These are phyloP conservation scores for Lactifluus piperatus DNA, from an alignment of 768 basidiomycete genomes.

Conservation along the genomic window DNA sequence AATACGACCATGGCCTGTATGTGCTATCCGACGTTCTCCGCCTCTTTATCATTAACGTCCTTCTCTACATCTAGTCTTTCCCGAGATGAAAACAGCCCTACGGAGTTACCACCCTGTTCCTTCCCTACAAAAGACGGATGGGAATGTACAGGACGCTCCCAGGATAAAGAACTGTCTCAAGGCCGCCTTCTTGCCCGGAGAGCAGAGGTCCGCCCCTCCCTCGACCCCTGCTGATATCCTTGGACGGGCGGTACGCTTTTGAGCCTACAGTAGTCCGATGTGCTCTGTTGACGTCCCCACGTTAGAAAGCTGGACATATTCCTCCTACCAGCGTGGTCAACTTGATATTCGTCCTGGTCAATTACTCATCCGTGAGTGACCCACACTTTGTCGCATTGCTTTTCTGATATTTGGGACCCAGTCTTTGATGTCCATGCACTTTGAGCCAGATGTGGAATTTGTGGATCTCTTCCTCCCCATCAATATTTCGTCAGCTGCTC, in stretches of 20 bases:
- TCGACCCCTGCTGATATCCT: constrained; percentile 70
- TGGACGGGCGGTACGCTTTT: constrained; percentile 47
- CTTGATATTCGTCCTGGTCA: constrained; percentile 74
- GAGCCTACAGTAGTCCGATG: constrained; percentile 1
- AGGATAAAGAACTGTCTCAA: constrained; percentile 88
- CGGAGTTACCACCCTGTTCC: constrained; percentile 90
- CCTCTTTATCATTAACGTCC: constrained; percentile 10
- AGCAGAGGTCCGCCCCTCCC: constrained; percentile 55
- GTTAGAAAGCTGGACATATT: constrained; percentile 46
- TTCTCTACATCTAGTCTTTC: constrained; percentile 52
- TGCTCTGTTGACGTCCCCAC: constrained; percentile 9
- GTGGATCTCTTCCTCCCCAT: constrained; percentile 81
- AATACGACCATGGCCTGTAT: constrained; percentile 88
- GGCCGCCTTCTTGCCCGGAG: constrained; percentile 64
- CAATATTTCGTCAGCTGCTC: constrained; percentile 58
- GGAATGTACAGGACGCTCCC: constrained; percentile 84
- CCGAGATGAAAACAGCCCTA: constrained; percentile 87
- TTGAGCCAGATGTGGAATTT: constrained; percentile 66
- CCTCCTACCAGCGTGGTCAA: constrained; percentile 86
- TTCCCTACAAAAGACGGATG: constrained; percentile 78
- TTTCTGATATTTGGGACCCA: constrained; percentile 13
- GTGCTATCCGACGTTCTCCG: constrained; percentile 22
- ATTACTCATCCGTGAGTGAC: constrained; percentile 60
- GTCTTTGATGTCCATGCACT: constrained; percentile 47
- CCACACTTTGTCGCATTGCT: background rate